Conservation (phyloP, 345 rosid genomes). For the Passiflora organensis region DNA sequence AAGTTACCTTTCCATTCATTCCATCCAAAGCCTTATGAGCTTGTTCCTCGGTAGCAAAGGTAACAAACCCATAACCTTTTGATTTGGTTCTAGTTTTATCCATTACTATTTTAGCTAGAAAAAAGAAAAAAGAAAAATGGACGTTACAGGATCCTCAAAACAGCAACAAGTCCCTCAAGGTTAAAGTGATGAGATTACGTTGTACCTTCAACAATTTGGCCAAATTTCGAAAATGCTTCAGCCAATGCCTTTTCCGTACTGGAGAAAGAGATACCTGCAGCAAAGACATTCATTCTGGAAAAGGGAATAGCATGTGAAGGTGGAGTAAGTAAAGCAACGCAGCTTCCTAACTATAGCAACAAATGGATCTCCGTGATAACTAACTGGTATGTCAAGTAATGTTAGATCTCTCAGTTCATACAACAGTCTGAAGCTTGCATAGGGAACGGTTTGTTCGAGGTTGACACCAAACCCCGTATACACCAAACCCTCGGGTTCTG, state of each 20-base stretch:
- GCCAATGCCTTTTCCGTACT: constrained; percentile 39
- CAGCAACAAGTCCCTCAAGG: neutral
- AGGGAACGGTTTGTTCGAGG: too few relatives aligned
- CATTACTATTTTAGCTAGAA: constrained; percentile 41
- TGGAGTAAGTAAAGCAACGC: neutral
- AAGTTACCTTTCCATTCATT: constrained; percentile 55
- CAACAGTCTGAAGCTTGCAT: too few relatives aligned
- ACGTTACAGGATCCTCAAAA: neutral
- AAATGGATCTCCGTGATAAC: too few relatives aligned
- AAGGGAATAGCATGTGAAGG: neutral
- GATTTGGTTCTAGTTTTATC: constrained; percentile 35
- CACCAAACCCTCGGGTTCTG: too few relatives aligned
- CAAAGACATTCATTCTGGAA: constrained; percentile 5
- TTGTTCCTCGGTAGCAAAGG: constrained; percentile 39
- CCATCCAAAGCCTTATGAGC: constrained; percentile 44
- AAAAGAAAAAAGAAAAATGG: constrained; percentile 5
- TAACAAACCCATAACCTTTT: constrained; percentile 58
- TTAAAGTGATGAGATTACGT: constrained; percentile 1
- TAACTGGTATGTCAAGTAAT: too few relatives aligned
- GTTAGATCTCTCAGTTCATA: too few relatives aligned
- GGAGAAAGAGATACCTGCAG: constrained; percentile 45
- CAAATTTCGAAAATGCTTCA: constrained; percentile 53
- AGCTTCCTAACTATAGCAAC: neutral
- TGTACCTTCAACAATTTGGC: constrained; percentile 47
- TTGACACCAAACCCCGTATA: too few relatives aligned